Evolutionary conservation across 768 basidiomycete species (phyloP), one percentile per base, ranked within the genome.

Genomic region (Clitopilus passeckerianus): DNA sequence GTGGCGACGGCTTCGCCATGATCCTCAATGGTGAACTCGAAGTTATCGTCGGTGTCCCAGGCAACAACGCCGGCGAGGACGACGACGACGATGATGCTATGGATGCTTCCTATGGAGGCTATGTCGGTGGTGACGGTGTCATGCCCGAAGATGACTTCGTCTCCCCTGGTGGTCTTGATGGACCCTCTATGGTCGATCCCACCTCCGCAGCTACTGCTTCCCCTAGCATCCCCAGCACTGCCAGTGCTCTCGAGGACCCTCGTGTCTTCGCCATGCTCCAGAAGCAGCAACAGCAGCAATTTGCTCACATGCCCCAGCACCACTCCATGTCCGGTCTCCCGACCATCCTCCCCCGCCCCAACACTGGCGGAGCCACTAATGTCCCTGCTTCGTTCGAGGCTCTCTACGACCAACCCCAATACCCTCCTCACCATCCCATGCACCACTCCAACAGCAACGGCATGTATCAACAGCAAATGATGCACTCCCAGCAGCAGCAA

Each of bases 11-110:
- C 34, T 91, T 93, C 71, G 73, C 78, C 35, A 85, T 89, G 81
- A 80, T 91, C 46, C 76, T 90, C 15, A 76, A 73, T 37, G 89
- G 86, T 52, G 89, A 91, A 68, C 76, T 90, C 61, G 90, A 91
- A 66, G 78, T 90, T 54, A 74, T 89, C 56, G 72, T 73, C 27
- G 74, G 75, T 3, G 74, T 82, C 53, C 67, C 76, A 3, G 80
- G 75, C 27, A 75, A 82, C 37, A 85, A 84, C 46, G 86, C 81
- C 3, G 82, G 80, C n/a, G 81, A 80, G 0, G 84, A 79, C 18
- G 81, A 77, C 56, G 79, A 77, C 44, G 73, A 68, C 14, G 72
- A 67, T 20, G 64, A 66, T n/a, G 59, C 57, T 18, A 54, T 56
- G 1, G 66, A 60, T n/a, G 56, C 78, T 75, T 52, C 62, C 0